Conservation (phyloP, 1,139 yeast species). For the Blastobotrys petasosporus region DNA sequence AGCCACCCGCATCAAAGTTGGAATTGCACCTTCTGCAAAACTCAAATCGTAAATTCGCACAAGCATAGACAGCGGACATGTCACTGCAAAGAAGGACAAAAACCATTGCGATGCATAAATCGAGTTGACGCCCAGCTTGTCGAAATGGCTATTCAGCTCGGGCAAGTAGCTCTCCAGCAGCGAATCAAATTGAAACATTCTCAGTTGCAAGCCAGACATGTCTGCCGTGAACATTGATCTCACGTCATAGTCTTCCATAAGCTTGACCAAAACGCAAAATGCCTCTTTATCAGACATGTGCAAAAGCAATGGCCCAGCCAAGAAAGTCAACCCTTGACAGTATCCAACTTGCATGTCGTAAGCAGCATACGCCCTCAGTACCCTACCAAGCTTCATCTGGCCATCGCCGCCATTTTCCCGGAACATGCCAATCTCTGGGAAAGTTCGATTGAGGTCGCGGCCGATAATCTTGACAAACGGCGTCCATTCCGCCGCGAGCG, state of each 20-base stretch:
- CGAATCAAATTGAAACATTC: slow-evolving; percentile 49
- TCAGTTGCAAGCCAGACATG: slow-evolving; percentile 49
- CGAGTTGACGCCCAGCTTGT: slow-evolving; percentile 30
- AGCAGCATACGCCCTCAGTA: slow-evolving; percentile 60
- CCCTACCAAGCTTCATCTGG: slow-evolving; percentile 45
- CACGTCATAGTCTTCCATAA: slow-evolving; percentile 59
- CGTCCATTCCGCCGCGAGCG: slow-evolving; percentile 39
- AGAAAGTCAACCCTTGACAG: slow-evolving; percentile 63
- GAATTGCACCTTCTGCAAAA: slow-evolving; percentile 59
- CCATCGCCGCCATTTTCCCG: slow-evolving; percentile 42
- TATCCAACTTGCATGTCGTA: slow-evolving; percentile 67
- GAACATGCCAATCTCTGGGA: slow-evolving; percentile 53
- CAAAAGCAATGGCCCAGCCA: slow-evolving; percentile 58
- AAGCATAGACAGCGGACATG: slow-evolving; percentile 49
- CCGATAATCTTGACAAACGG: slow-evolving; percentile 50
- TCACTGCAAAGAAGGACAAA: slow-evolving; percentile 57
- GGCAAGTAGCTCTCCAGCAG: slow-evolving; percentile 42
- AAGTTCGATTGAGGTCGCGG: slow-evolving; percentile 59
- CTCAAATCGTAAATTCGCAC: slow-evolving; percentile 51
- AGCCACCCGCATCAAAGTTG: slow-evolving; percentile 56
- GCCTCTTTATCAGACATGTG: slow-evolving; percentile 45
- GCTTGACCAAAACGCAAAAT: slow-evolving; percentile 50
- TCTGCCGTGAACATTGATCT: slow-evolving; percentile 55
- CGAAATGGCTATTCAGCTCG: slow-evolving; percentile 44
- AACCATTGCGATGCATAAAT: slow-evolving; percentile 55